Percentiles rank a stretch among this genome's conserved stretches.
These are phyloP conservation scores for Agaricus sinodeliciosus DNA, from an alignment of 768 basidiomycete genomes.

Conservation along the genomic window DNA sequence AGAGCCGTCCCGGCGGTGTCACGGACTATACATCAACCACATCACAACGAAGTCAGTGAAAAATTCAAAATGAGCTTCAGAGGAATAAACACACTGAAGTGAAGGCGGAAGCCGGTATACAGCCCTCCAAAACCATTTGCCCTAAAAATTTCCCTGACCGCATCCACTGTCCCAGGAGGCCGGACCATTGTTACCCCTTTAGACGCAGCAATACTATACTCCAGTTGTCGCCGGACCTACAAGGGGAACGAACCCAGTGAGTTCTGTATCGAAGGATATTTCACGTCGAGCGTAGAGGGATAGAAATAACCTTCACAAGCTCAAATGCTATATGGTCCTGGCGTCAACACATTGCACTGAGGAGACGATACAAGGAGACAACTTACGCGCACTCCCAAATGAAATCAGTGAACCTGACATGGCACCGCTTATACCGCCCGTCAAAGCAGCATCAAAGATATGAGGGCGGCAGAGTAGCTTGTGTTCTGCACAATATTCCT, in stretches of 20 bases:
- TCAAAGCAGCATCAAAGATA: conserved; percentile 63
- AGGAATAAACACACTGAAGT: conserved; percentile 52
- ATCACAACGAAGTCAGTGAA: not conserved
- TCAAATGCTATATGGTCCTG: conserved; percentile 60
- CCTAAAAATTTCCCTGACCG: conserved; percentile 74
- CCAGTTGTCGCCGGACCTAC: conserved; percentile 85
- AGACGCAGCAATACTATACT: conserved; percentile 83
- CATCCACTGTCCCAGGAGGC: conserved; percentile 73
- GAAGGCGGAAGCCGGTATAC: conserved; percentile 82
- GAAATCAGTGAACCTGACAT: conserved; percentile 87
- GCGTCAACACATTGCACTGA: not conserved
- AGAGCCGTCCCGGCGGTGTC: conserved; percentile 87
- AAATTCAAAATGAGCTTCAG: conserved; percentile 1
- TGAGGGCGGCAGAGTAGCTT: conserved; percentile 51
- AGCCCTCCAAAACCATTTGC: conserved; percentile 57
- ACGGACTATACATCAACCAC: conserved; percentile 45
- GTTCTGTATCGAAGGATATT: not conserved
- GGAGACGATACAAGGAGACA: not conserved
- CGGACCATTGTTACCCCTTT: conserved; percentile 66
- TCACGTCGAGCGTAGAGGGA: not conserved
- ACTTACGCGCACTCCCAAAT: conserved; percentile 84
- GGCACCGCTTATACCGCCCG: conserved; percentile 80
- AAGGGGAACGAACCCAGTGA: conserved; percentile 6
- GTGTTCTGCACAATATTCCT: conserved; percentile 60
- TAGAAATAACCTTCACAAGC: conserved; percentile 73